Evolutionary conservation across 75 land plant species (phyloP).

Genomic region (Picea sitchensis): DNA sequence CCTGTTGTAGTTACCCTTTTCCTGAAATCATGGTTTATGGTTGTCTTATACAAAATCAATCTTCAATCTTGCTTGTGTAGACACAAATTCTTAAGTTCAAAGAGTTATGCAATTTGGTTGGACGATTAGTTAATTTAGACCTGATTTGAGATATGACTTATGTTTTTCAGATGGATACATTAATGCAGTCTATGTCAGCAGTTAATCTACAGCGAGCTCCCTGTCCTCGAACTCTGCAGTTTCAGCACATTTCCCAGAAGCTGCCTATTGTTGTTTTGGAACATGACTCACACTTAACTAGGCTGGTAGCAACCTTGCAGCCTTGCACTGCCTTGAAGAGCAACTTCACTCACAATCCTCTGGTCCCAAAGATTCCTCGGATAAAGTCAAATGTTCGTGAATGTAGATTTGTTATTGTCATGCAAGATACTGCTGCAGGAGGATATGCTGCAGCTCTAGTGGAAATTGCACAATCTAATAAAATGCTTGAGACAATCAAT

Average conservation of each 20-base stretch:
- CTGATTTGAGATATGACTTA: no score
- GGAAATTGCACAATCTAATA: conserved; percentile 21
- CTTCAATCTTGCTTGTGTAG: no score
- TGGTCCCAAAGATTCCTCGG: conserved; percentile 16
- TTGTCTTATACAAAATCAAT: no score
- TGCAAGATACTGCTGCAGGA: conserved; percentile 18
- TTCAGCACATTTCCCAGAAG: neutral
- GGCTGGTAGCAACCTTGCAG: neutral
- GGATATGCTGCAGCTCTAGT: conserved; percentile 17
- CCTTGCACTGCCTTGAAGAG: neutral
- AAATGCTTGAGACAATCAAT: conserved; percentile 21
- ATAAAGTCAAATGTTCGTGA: neutral
- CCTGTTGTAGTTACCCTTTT: no score
- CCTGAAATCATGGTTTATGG: no score
- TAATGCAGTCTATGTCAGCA: neutral
- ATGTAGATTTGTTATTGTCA: conserved; percentile 18
- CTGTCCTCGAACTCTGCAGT: neutral
- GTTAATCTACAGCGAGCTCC: neutral
- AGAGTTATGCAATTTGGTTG: no score
- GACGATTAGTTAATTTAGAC: no score
- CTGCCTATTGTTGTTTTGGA: neutral
- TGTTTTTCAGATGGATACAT: neutral
- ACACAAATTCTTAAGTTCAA: no score
- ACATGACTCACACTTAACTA: neutral
- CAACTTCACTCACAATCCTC: conserved; percentile 5